Base-by-base conservation (phyloP, 2,329 filamentous ascomycete genomes). In the Penicillium sp. region DNA sequence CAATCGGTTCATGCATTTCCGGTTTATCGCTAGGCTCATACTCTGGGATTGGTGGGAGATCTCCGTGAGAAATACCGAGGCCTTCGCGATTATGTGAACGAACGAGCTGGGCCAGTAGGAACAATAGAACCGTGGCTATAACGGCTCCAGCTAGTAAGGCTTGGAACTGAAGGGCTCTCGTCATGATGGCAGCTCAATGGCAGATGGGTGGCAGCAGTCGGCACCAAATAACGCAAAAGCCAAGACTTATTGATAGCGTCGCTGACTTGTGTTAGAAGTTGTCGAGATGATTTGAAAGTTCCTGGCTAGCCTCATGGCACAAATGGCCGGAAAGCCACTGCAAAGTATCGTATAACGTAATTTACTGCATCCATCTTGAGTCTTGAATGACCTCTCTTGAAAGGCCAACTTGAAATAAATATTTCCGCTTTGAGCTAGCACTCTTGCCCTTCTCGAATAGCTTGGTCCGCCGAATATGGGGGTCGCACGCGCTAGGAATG, bases 111-210 rank as follows among this genome's bases (percentile, higher is more conserved):
- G 16, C 22, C 2, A 35, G 11, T 25, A 65, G 30, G 30, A 65
- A 52, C 51, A 53, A 38, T 43, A 63, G 46, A 10, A 55, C 63
- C 5, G 61, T 28, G 1, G 49, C 46, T 28, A 62, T 35, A 13
- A 25, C 43, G 4, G 55, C 52, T 11, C 45, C 57, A 5, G 57
- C 59, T 11, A 56, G 26, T 10, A 64, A 28, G 46, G 57, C 46
- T 33, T 65, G 63, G 26, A 49, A 62, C 16, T 48, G 42, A 28
- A 52, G 52, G 28, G 53, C 33, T n/a, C 22, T 33, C 52, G 58
- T 54, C n/a, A 40, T 53, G 35, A 28, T 25, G 19, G 33, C 19
- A 25, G 11, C 22, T 37, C 49, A 52, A 37, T 8, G 13, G 35
- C 26, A 26, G 52, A 52, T 35, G 10, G 22, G 14, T 6, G 8